Evolutionary conservation across 2,329 filamentous ascomycete genomes (phyloP).

Genomic region (Botryotinia narcissicola): DNA sequence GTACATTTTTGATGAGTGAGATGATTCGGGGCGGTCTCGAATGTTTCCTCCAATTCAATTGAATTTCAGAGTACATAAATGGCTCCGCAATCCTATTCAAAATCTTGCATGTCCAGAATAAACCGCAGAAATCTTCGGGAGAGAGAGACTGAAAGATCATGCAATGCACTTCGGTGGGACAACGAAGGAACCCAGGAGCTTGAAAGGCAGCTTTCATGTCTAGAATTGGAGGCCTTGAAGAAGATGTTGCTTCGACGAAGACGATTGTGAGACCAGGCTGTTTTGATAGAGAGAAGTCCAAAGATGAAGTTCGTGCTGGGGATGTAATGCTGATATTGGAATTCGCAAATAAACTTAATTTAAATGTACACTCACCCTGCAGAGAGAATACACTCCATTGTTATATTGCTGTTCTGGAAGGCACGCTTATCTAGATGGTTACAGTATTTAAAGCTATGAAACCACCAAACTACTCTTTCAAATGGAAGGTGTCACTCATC

Average conservation of each 20-base stretch:
- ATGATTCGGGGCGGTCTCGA: background rate
- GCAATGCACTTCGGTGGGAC: background rate
- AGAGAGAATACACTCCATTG: fast-evolving
- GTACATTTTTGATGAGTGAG: background rate
- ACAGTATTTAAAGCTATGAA: background rate
- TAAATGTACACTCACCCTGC: background rate
- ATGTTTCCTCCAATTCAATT: background rate
- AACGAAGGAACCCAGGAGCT: background rate
- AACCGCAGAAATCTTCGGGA: background rate
- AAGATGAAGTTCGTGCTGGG: background rate
- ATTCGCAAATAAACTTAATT: background rate
- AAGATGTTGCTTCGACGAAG: background rate
- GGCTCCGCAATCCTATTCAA: background rate
- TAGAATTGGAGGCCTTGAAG: background rate
- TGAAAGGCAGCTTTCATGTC: background rate
- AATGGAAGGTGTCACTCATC: background rate
- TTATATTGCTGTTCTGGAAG: background rate
- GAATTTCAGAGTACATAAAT: background rate
- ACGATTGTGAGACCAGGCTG: background rate
- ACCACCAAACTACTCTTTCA: background rate
- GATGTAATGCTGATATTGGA: background rate
- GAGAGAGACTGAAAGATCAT: background rate
- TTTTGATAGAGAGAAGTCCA: fast-evolving
- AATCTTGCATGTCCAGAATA: background rate
- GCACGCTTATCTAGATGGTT: background rate